Conservation (phyloP, 148 eudicot species). For the Arbutus unedo region DNA sequence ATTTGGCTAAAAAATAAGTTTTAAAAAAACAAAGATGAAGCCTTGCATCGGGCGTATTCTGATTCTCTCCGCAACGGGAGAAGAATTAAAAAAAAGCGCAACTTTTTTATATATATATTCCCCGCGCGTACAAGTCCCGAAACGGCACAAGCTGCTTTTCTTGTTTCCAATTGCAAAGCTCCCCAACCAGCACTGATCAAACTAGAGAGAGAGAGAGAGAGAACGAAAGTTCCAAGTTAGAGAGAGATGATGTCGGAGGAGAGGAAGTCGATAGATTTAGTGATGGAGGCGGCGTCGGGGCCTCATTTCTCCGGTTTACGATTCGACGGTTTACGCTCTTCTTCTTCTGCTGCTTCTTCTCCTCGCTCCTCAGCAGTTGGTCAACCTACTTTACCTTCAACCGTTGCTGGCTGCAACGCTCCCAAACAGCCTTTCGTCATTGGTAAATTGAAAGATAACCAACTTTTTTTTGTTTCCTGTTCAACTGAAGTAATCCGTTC, state of each 20-base stretch:
- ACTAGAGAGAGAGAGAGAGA: neutral
- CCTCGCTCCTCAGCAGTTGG: constrained; percentile 35
- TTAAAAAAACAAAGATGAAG: neutral
- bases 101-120: neutral
- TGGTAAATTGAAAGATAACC: constrained; percentile 37
- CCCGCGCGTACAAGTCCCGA: too few relatives aligned
- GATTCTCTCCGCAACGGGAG: neutral
- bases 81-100: neutral
- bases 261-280: constrained; percentile 58
- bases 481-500: neutral
- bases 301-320: constrained; percentile 94
- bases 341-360: constrained; percentile 39
- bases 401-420: constrained; percentile 27
- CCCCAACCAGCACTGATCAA: neutral
- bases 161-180: neutral
- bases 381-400: constrained; percentile 17
- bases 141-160: neutral
- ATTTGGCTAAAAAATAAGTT: too few relatives aligned
- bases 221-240: neutral
- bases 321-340: constrained; percentile 45
- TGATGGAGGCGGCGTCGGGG: constrained; percentile 90
- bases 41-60: neutral
- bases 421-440: constrained; percentile 75
- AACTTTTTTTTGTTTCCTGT: neutral
- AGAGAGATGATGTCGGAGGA: constrained; percentile 17